These are phyloP conservation scores for Pyrenochaeta sp. DNA, from an alignment of 2,329 filamentous ascomycete species.

Conservation along the genomic window DNA sequence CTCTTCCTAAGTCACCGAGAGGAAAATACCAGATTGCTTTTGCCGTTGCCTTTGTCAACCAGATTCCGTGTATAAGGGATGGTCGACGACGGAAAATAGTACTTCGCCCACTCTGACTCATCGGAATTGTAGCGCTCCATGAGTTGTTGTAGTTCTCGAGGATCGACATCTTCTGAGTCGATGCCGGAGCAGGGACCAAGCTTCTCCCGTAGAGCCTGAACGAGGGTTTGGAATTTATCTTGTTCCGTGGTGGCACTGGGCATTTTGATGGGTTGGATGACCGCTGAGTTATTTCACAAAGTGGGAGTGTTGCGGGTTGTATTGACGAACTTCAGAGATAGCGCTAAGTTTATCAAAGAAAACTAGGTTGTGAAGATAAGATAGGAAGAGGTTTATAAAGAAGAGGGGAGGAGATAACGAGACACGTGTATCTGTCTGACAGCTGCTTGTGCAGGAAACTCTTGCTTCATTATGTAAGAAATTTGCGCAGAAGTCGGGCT, in stretches of 20 bases:
- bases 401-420: constrained; percentile 13
- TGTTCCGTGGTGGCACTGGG: constrained; percentile 28
- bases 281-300: not conserved
- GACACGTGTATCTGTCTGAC: constrained; percentile 13
- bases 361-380: constrained; percentile 3
- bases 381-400: constrained; percentile 16
- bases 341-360: not conserved
- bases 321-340: not conserved
- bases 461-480: constrained; percentile 42
- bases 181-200: constrained; percentile 84
- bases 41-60: constrained; percentile 87
- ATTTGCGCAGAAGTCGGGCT: constrained; percentile 17
- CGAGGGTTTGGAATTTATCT: constrained; percentile 71
- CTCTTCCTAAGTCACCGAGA: not conserved
- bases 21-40: constrained; percentile 71
- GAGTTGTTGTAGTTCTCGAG: constrained; percentile 71
- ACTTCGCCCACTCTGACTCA: constrained; percentile 75
- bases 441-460: constrained; percentile 12
- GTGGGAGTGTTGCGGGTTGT: not conserved
- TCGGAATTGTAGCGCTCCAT: constrained; percentile 79
- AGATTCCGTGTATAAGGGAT: constrained; percentile 86
- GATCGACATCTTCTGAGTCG: constrained; percentile 81
- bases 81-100: constrained; percentile 75
- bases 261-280: constrained; percentile 22
- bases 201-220: constrained; percentile 74